Percentiles rank a stretch among this genome's conserved stretches.
Conservation (phyloP, 2,329 filamentous ascomycete species). For the Furcasterigmium furcatum region DNA sequence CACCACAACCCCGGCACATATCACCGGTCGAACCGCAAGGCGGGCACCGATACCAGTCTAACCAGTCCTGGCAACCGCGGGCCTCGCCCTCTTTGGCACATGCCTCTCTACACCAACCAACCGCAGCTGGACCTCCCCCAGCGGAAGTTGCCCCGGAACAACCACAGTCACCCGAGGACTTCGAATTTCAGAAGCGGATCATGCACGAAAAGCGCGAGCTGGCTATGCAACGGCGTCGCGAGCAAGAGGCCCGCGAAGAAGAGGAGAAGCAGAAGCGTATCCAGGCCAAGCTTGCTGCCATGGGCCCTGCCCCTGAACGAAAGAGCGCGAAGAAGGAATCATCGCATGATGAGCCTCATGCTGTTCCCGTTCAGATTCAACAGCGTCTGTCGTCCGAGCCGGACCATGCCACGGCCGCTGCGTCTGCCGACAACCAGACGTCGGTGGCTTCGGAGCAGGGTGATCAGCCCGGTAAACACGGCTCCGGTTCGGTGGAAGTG, state of each 20-base stretch:
- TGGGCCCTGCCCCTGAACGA: slow-evolving; percentile 63
- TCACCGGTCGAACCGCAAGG: slow-evolving; percentile 19
- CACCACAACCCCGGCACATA: slow-evolving; percentile 39
- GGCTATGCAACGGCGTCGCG: slow-evolving; percentile 64
- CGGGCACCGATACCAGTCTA: slow-evolving; percentile 17
- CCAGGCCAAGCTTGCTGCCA: slow-evolving; percentile 66
- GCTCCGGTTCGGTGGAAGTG: background rate
- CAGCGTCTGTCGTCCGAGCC: slow-evolving; percentile 11
- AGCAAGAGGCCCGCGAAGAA: slow-evolving; percentile 69
- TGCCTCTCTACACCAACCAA: slow-evolving; percentile 32
- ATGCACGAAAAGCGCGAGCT: slow-evolving; percentile 71
- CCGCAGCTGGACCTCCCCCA: slow-evolving; percentile 22
- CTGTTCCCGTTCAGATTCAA: slow-evolving; percentile 22
- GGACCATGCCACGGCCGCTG: no score
- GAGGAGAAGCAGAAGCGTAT: slow-evolving; percentile 70
- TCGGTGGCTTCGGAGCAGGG: background rate
- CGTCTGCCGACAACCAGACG: no score
- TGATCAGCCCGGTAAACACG: background rate
- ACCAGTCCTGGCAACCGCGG: slow-evolving; percentile 19
- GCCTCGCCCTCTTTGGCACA: slow-evolving; percentile 40
- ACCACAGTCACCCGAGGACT: slow-evolving; percentile 39
- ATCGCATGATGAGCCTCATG: slow-evolving; percentile 37
- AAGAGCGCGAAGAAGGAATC: slow-evolving; percentile 53
- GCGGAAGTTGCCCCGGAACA: slow-evolving; percentile 21
- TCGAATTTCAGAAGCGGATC: slow-evolving; percentile 63